Evolutionary conservation across 2,329 filamentous ascomycete genomes (phyloP).

Genomic region (Rutstroemia sp.): DNA sequence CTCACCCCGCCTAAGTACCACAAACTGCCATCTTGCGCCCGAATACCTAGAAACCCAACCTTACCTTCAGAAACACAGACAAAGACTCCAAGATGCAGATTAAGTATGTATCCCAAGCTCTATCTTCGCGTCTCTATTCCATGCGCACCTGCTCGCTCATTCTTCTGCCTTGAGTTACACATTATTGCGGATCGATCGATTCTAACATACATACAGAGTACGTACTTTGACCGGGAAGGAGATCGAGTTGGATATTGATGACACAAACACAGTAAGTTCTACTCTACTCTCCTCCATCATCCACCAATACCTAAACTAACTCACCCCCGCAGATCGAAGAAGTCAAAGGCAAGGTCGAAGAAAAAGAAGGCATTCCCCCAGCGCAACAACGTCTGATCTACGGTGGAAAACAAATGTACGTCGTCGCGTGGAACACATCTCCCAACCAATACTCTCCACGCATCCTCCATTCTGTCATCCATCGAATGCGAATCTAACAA

Average conservation of each 20-base stretch:
- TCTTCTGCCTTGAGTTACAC: not conserved
- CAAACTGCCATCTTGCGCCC: too few relatives aligned
- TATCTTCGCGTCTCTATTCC: not conserved
- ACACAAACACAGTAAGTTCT: conserved; percentile 71
- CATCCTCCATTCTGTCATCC: not conserved
- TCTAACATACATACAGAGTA: conserved; percentile 53
- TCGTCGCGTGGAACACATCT: conserved; percentile 24
- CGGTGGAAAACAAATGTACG: conserved; percentile 95
- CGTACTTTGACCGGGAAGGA: conserved; percentile 97
- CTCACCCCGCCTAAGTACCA: too few relatives aligned
- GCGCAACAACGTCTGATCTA: conserved; percentile 95
- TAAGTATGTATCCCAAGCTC: not conserved
- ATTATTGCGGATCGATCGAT: not conserved
- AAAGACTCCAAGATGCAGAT: not conserved
- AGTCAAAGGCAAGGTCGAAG: conserved; percentile 98
- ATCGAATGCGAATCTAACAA: not conserved
- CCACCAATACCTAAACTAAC: not conserved
- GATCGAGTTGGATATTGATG: conserved; percentile 96
- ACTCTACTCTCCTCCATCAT: not conserved
- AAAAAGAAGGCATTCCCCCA: conserved; percentile 97
- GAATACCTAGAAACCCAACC: too few relatives aligned
- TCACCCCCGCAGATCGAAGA: conserved; percentile 60
- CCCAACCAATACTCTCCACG: not conserved
- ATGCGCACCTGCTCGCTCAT: not conserved
- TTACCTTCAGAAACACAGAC: too few relatives aligned